Evolutionary conservation across 2,329 filamentous ascomycete species (phyloP), one percentile per base, ranked within the genome.

Genomic region (Fusarium marasasianum): DNA sequence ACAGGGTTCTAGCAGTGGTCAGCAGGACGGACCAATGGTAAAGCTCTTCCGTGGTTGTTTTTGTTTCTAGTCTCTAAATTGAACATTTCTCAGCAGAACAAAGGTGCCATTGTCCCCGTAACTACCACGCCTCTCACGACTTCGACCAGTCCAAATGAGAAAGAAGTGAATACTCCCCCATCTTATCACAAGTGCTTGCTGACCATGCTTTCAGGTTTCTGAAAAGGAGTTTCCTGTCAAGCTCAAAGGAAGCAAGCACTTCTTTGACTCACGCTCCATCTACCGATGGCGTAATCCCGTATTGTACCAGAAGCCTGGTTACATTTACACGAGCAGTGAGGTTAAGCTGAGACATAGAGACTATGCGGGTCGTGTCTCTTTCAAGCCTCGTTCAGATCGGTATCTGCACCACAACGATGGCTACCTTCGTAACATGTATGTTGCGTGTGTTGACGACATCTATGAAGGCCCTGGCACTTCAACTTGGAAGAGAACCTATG

Each of bases 41-140:
- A 78, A 78, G 74, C 68, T 78, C 69, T 78, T 78, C 73, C 74
- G 74, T 26, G 76, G 76, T 57, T 78, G 76, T 57, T 76, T 78
- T 55, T 78, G 76, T 75, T 72, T 66, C 51, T 77, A 78, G 74
- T 26, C 40, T 71, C 71, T 71, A 71, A 78, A 75, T 78, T 73
- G 75, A 76, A 71, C 54, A 35, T 53, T 60, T 77, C 58, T 69
- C 63, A 77, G 76, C 72, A 77, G 63, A 44, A 70, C 65, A 76
- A 76, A 71, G 69, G 60, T 66, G 63, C 62, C 26, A 62, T 58
- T 54, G 41, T 58, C 40, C 65, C 70, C 41, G 62, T 76, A 58
- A 69, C 72, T 56, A 64, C 72, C 44, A 38, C 64, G 40, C 72
- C 50, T 22, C 37, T 74, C 37, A 43, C 72, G 41, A 24, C 47